Evolutionary conservation across 331 rosid genomes (phyloP), one percentile per base, ranked within the genome.

Genomic region (Malus hybrid): DNA sequence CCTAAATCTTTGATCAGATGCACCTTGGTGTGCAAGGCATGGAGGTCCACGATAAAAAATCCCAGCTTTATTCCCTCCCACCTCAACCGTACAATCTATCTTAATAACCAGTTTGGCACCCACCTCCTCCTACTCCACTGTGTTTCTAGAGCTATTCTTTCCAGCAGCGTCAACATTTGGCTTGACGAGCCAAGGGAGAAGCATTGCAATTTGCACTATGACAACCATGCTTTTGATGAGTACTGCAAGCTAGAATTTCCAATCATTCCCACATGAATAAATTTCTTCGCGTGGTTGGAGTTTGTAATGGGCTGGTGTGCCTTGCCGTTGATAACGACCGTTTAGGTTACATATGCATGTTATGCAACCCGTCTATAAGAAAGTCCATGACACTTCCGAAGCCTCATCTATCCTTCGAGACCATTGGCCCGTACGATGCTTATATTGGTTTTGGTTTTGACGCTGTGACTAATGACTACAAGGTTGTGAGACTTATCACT

Each of bases 301-400:
- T 73, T 73, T 80, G 74, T 42, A 36, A 76, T 32, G 84, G 80
- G 6, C 78, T 80, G 63, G 36, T 83, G 1, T 83, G 80, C 79
- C 8, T 80, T 42, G 34, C 63, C 3, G 29, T 19, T 57, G 28
- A 20, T 65, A 50, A 56, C 0, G 10, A 14, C 0, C 32, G 32
- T 29, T 70, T 16, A 10, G 7, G 6, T 22, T 1, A 31, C 11
- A 1, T 14, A 4, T 65, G 69, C 27, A 14, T 68, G 29, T 10
- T 83, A 1, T 80, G 82, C 52, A 83, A 76, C 79, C 84, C 87
- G 2, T 73, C 32, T 42, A 24, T 83, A 36, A 69, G 81, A 11
- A 68, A 61, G 63, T 72, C 18, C 19, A 48, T 80, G 34, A 56
- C 31, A 7, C 84, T 76, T 56, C 84, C 84, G 2, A 27, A 44